Percentiles rank a stretch among this genome's conserved stretches.
Evolutionary conservation across 495 filamentous ascomycete genomes (phyloP).

Genomic region (Trichodelitschia bisporula): DNA sequence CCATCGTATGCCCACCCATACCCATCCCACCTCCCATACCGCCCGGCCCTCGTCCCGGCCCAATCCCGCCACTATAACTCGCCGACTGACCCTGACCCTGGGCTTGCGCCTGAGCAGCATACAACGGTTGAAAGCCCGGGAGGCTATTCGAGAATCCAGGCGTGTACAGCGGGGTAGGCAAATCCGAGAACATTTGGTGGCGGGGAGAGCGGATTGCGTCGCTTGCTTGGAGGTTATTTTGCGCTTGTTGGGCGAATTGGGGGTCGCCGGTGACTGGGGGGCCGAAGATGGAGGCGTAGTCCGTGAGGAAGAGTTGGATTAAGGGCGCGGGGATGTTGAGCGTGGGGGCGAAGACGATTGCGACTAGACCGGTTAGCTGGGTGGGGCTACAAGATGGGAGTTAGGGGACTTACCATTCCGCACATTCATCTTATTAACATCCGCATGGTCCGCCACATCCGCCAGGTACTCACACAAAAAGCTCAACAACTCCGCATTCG

Average conservation of each 20-base stretch:
- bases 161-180: conserved; percentile 39
- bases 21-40: too few relatives aligned
- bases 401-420: conserved; percentile 30
- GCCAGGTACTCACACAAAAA: conserved; percentile 72
- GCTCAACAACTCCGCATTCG: conserved; percentile 55
- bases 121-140: too few relatives aligned
- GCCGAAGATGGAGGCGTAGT: conserved; percentile 69
- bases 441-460: conserved; percentile 66
- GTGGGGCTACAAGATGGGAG: neutral
- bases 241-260: too few relatives aligned
- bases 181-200: conserved; percentile 43
- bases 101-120: too few relatives aligned
- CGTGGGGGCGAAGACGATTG: conserved; percentile 96
- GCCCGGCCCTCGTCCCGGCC: too few relatives aligned
- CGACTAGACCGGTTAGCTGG: conserved; percentile 23
- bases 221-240: too few relatives aligned
- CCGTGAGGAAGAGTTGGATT: conserved; percentile 79
- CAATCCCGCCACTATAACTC: too few relatives aligned
- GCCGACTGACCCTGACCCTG: too few relatives aligned
- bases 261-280: conserved; percentile 32
- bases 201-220: conserved; percentile 42
- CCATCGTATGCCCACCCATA: too few relatives aligned
- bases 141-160: too few relatives aligned
- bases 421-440: conserved; percentile 93
- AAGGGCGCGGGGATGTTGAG: conserved; percentile 91